These are phyloP conservation scores for Hypericum perforatum DNA, from an alignment of 345 rosid species.

Conservation along the genomic window DNA sequence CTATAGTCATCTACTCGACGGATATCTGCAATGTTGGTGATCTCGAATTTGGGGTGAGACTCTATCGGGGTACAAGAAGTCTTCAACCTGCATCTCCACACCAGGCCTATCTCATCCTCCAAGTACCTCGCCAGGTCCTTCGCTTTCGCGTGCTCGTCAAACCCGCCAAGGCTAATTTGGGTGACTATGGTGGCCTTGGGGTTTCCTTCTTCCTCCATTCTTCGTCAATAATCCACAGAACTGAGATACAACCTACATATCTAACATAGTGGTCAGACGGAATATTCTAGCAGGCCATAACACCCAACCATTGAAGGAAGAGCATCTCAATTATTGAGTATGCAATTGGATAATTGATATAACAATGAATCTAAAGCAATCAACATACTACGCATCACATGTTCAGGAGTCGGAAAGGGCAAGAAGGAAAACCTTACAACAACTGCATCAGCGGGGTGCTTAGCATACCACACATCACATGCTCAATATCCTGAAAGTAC, in stretches of 20 bases:
- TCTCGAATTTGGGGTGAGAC: slow-evolving; percentile 56
- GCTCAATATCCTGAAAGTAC: no score
- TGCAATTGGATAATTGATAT: no score
- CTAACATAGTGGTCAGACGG: background rate
- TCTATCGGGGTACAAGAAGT: slow-evolving; percentile 84
- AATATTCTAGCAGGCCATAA: no score
- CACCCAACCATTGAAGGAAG: no score
- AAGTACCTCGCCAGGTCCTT: slow-evolving; percentile 46
- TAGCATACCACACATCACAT: no score
- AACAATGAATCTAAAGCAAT: no score
- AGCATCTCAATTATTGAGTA: no score
- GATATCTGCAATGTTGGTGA: slow-evolving; percentile 19
- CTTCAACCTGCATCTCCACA: slow-evolving; percentile 76
- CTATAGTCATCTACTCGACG: slow-evolving; percentile 26
- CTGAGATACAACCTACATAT: background rate
- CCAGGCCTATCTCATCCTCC: slow-evolving; percentile 44
- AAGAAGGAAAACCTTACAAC: no score
- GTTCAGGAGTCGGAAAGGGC: no score
- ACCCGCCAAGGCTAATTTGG: slow-evolving; percentile 76
- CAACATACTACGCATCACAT: no score
- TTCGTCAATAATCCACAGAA: background rate
- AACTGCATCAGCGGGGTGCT: no score
- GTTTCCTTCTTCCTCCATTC: slow-evolving; percentile 15
- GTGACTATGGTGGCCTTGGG: slow-evolving; percentile 43
- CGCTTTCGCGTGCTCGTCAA: slow-evolving; percentile 43